Base-by-base conservation (phyloP, 169 alveolate species). In the Eimeria falciformis region DNA sequence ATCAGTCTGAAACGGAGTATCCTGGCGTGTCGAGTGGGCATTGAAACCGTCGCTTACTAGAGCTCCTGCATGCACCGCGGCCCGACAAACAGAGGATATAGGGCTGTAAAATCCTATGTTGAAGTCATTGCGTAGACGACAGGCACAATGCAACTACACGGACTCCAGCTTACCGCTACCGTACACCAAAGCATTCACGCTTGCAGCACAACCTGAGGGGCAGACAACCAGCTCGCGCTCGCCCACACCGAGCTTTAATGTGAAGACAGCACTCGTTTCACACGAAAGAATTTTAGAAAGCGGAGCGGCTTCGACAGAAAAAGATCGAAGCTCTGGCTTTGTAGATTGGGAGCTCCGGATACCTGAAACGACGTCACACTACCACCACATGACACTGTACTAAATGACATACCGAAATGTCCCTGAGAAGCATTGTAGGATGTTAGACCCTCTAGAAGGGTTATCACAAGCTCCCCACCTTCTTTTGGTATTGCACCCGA, bases 61-160 rank as follows among this genome's bases (percentile, higher is more conserved):
- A 9, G 79, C 94, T 5, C 94, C 94, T 17, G 96, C 94, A 58
- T 94, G 96, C 47, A 97, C 93, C 18, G 98, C 98, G 18, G 98
- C 98, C 84, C 97, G 97, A 92, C 98, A 97, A 33, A 97, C 94
- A 53, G 98, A 92, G 69, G 98, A 95, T 69, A 94, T 94, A 53
- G 98, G 97, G 79, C 98, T 95, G 90, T 97, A 97, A 53, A 95
- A 77, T 68, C 95, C 96, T 90, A 96, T 87, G 21, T 96, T 97
- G 65, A 73, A 95, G 23, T 1, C 17, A 43, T 18, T 43, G 12
- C 21, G 46, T 27, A 50, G 27, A 7, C 14, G 6, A 12, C 3
- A 62, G 27, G 17, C 0, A 0, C 43, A 62, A n/a, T 0, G 9
- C 75, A 25, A 23, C 75, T 29, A 53, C 25, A 18, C 17, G 75